Evolutionary conservation across 192 early-diverging fungal species (phyloP).

Genomic region (Backusella psychrophila): DNA sequence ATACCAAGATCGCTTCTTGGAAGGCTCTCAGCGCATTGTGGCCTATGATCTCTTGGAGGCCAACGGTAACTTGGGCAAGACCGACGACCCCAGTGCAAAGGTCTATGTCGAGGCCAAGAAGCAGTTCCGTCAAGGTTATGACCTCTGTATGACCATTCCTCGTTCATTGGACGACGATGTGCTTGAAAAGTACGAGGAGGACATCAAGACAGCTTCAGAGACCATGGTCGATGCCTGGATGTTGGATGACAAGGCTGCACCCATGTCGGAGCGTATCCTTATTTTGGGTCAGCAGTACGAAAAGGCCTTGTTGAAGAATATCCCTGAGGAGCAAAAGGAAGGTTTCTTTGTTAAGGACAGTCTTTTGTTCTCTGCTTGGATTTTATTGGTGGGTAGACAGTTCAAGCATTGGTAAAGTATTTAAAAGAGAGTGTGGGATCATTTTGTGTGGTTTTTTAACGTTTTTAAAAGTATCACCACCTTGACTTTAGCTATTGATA

Average conservation of each 20-base stretch:
- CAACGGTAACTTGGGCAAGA: slow-evolving; percentile 41
- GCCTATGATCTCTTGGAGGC: slow-evolving; percentile 51
- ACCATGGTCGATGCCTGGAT: slow-evolving; percentile 56
- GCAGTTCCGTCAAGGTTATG: slow-evolving; percentile 46
- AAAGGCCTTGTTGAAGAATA: slow-evolving; percentile 38
- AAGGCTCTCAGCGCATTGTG: slow-evolving; percentile 35
- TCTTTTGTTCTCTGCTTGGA: slow-evolving; percentile 46
- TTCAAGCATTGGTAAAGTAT: slow-evolving; percentile 47
- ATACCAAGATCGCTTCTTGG: slow-evolving; percentile 41
- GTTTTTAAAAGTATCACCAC: slow-evolving; percentile 43
- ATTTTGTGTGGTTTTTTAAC: neutral
- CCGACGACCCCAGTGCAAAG: slow-evolving; percentile 48
- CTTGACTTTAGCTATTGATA: slow-evolving; percentile 51
- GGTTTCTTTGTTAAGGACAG: slow-evolving; percentile 41
- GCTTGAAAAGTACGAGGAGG: slow-evolving; percentile 45
- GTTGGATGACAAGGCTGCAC: slow-evolving; percentile 59
- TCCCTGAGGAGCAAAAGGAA: slow-evolving; percentile 37
- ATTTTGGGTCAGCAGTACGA: slow-evolving; percentile 63
- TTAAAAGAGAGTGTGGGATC: neutral
- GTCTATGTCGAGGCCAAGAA: slow-evolving; percentile 56
- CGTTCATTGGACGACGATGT: slow-evolving; percentile 45
- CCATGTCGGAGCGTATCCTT: slow-evolving; percentile 57
- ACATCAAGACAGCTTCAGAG: slow-evolving; percentile 51
- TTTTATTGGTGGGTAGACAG: slow-evolving; percentile 57
- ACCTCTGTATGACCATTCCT: slow-evolving; percentile 51